Evolutionary conservation across 805 yeast species (phyloP), one percentile per base, ranked within the genome.

Genomic region (Ogataea methylovora): DNA sequence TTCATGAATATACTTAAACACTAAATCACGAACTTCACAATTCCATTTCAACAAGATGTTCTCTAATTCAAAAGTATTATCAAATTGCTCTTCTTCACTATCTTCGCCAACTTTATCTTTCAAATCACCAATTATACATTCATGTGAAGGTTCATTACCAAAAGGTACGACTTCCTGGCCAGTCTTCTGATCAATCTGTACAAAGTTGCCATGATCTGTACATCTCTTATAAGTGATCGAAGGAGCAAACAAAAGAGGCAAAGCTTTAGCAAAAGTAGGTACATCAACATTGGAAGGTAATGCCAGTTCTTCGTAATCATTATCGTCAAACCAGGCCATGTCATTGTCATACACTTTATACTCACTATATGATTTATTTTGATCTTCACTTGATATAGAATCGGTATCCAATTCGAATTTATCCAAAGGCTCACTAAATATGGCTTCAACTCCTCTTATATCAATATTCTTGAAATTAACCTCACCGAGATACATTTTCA

Each of bases 1-100:
- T 30, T 69, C 60, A 37, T 73, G 71, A 17, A 77, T 51, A 46
- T 81, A 84, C 29, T 75, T 69, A 51, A 73, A 69, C 29, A 85
- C 59, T 10, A 73, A 60, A 46, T 86, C 76, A 36, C 96, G 63
- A 8, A 78, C 69, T 3, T 61, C 51, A 40, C 82, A 78, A 54
- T 83, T 80, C 95, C 96, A 87, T 44, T 77, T 82, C 44, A 87
- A 51, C 46, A 79, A 73, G 54, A 85, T 67, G 36, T 80, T 75
- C 44, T 86, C 87, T 16, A 85, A 60, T 39, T 79, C 72, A 54
- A 81, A 85, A 32, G 86, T 62, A 51, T 88, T 87, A 39, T 69
- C 71, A 56, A 74, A 82, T 8, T 27, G 5, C 13, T 42, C 25
- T 26, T 45, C 45, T 10, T 12, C 8, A 14, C 16, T 13, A 5